Base-by-base conservation (phyloP, 768 basidiomycete genomes). In the Podaxis sp. region DNA sequence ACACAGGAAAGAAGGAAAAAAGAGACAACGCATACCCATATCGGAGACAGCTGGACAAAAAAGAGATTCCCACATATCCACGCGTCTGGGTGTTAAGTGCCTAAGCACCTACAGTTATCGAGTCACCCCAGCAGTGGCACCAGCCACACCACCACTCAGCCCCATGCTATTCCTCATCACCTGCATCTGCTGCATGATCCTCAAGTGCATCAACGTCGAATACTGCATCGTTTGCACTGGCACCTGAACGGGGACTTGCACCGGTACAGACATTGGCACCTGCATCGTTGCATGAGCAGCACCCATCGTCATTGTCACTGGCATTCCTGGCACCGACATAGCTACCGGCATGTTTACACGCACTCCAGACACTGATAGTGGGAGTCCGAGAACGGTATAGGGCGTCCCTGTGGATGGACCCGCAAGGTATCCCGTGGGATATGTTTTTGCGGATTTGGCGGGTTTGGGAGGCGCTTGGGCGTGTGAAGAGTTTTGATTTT, bases 151-250 rank as follows among this genome's bases (percentile, higher is more conserved):
- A 10, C 14, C 18, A 23, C 13, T n/a, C 42, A 59, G 13, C 6
- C 37, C 37, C 59, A 61, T 61, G 47, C 44, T 61, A 27, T 61
- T 61, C 27, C 52, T 54, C 59, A 61, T 61, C 59, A 61, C 38
- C 52, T 61, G 59, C 53, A 61, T 48, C 36, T 61, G 59, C 16
- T 61, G 59, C 59, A 61, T 61, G 16, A 61, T 61, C 53, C 59
- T 61, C 44, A 61, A 38, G 25, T 61, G 59, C 59, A 61, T 61
- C 32, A 61, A 36, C 11, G 59, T 61, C 28, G 59, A 61, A 38
- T 61, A 61, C 9, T 61, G 59, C 40, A 60, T 16, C 35, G 51
- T 48, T 28, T 54, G 59, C 16, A 60, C 52, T 21, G 59, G 59
- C 3, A 60, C 52, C 18, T 52, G 59, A 16, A 60, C 46, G 7